Evolutionary conservation across 345 rosid species (phyloP), one percentile per base, ranked within the genome.

Genomic region (Bruguiera gymnorhiza): DNA sequence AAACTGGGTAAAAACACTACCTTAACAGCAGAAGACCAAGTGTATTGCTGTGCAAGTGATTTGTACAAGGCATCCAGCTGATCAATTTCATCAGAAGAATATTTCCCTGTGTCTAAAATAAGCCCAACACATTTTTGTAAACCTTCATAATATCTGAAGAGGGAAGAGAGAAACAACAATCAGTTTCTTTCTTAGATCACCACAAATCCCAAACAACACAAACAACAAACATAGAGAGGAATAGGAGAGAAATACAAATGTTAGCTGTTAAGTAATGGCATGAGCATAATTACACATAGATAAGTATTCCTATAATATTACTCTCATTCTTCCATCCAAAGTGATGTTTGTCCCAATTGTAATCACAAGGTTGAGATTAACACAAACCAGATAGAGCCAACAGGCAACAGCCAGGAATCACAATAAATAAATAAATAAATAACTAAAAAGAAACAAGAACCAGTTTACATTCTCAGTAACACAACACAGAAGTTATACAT

Each of bases 1-100:
- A 36, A 68, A 43, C 24, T 31, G 15, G 54, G 60, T 31, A 72
- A 11, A 71, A 60, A 70, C 34, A 69, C 75, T 72, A 95, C 98
- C 97, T 95, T 95, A 67, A 89, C 96, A 76, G 99, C 96, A 61
- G 97, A 89, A 76, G 99, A 92, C 92, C 90, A 78, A 63, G 86
- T 83, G 82, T 83, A 90, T 67, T 89, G 85, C 80, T 79, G 80
- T 53, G 76, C 81, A 61, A 92, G 88, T 29, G 89, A 90, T 75
- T 84, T 83, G 91, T 96, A 90, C 67, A 92, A 80, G 68, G 85
- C 80, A 80, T 82, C 89, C 81, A 92, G 79, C 76, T 78, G 84
- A 81, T 89, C 89, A 78, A 84, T 90, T 78, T 90, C 89, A 72
- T 86, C 86, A 60, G 88, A 74, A 9, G 98, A 81, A 76, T 85